phyloP scores from a whole-genome alignment of 2,329 filamentous ascomycete genomes.

The Stemphylium beticola region DNA sequence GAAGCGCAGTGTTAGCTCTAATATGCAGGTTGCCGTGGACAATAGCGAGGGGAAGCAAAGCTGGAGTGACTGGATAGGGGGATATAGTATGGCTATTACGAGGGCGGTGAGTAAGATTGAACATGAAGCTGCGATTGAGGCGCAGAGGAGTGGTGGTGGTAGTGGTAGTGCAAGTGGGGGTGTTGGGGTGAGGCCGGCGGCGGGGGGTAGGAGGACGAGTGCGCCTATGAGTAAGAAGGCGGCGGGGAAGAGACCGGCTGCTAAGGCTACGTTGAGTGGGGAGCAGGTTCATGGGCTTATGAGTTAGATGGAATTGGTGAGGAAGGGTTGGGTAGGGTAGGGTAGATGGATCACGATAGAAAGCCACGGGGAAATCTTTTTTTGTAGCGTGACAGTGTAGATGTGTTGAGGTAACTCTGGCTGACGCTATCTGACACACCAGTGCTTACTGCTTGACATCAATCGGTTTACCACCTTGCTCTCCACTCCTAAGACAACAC shows the following conservation, averaged over 20 bases:
- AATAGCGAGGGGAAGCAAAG: slow-evolving; percentile 31
- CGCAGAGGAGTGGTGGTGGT: slow-evolving; percentile 14
- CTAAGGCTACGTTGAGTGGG: slow-evolving; percentile 30
- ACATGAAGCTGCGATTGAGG: slow-evolving; percentile 45
- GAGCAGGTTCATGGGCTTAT: slow-evolving; percentile 38
- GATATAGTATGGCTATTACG: slow-evolving; percentile 46
- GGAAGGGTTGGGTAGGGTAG: background rate
- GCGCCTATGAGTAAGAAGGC: slow-evolving; percentile 11
- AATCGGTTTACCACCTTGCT: slow-evolving; percentile 44
- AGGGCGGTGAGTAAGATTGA: slow-evolving; percentile 46
- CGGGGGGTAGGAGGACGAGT: slow-evolving; percentile 6
- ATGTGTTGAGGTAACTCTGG: too few species aligned
- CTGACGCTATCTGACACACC: too few species aligned
- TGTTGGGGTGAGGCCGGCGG: background rate
- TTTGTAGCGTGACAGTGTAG: too few species aligned
- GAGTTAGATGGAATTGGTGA: slow-evolving; percentile 11
- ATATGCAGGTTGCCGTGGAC: slow-evolving; percentile 24
- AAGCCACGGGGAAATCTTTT: background rate
- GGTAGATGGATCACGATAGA: background rate
- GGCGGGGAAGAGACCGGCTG: slow-evolving; percentile 22
- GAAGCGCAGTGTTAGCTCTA: slow-evolving; percentile 14
- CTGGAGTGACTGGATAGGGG: slow-evolving; percentile 49
- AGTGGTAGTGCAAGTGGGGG: background rate
- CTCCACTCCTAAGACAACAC: slow-evolving; percentile 50
- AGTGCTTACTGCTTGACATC: slow-evolving; percentile 18